Base-by-base conservation (phyloP, 805 yeast species). In the Hagleromyces aurorensis region DNA sequence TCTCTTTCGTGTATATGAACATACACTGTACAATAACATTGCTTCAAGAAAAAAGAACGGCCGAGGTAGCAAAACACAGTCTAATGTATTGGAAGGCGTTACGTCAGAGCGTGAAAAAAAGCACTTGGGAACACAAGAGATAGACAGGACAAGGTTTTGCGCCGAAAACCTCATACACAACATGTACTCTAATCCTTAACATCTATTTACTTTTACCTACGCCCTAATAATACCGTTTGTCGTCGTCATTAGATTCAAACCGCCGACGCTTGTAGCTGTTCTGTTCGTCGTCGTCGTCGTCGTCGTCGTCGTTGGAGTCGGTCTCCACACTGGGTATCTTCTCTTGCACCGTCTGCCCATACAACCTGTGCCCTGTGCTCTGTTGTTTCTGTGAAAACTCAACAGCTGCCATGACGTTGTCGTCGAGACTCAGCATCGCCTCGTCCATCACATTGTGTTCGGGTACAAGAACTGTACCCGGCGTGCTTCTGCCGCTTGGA, bases 361-460 rank as follows among this genome's bases (percentile, higher is more conserved):
- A n/a, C n/a, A n/a, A n/a, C n/a, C n/a, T n/a, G n/a, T n/a, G n/a
- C n/a, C n/a, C n/a, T n/a, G n/a, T n/a, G n/a, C n/a, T 4, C 14
- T 43, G 43, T 17, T 41, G 43, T 21, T 44, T 39, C 21, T 41
- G 44, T 7, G 40, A 50, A 17, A 48, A 38, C 34, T 46, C 46
- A 7, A 49, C 44, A 3, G 52, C 51, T 3, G 50, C 50, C 41
- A 52, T 41, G 4, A 46, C 51, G 36, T 51, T 49, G 23, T 48
- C 53, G 6, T 50, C 57, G 3, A 53, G 30, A 27, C 44, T 38
- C 15, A 42, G 20, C 22, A 46, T 36, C 3, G 53, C 52, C 26
- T 46, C 48, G 21, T 49, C 47, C 33, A 51, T 45, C 7, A 37
- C 27, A 23, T 26, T 32, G 16, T 38, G 36, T 14, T 35, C 32